Evolutionary conservation across 352 stramenopile genomes (phyloP), one percentile per base, ranked within the genome.

Genomic region (Saprolegnia diclina): DNA sequence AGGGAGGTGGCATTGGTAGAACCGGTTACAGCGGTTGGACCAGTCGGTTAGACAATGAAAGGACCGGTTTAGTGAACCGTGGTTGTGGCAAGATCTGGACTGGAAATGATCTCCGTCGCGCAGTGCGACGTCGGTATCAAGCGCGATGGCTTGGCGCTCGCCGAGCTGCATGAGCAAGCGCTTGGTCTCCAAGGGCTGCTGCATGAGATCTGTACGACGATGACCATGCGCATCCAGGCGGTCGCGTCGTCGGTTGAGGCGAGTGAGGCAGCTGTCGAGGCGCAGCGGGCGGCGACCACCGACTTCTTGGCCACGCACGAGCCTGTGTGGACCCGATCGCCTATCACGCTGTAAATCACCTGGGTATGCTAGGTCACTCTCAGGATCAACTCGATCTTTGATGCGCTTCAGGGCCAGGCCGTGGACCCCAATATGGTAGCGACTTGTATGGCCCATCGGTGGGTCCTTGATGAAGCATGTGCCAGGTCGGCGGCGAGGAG

Each of bases 371-470:
- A 94, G 86, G 76, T 94, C 24, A 76, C 91, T 13, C 65, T 80
- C 11, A 81, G 90, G 67, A 87, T 94, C 78, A 79, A 91, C 57
- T 67, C 71, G 54, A 85, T 94, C 67, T 94, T 94, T 64, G 65
- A 82, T 46, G 79, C 85, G 59, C 75, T 94, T 16, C 77, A 79
- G 56, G 65, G 69, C 22, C 85, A 71, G 18, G 48, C 53, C 0
- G 82, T 91, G 21, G 82, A 89, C 45, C 77, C 82, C 7, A 68
- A 68, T 0, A 84, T 92, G 73, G 77, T 85, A 50, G 13, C 38
- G 13, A 53, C 29, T 21, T 62, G 4, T 3, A 29, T 21, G 1
- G 57, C 7, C 37, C 19, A 54, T 64, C 40, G 22, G 3, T 42
- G 16, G 19, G 29, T 55, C 2, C 11, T 59, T 35, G 35, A 59